These are phyloP conservation scores for Berkeleyomyces rouxiae DNA, from an alignment of 2,329 filamentous ascomycete species.

Conservation along the genomic window DNA sequence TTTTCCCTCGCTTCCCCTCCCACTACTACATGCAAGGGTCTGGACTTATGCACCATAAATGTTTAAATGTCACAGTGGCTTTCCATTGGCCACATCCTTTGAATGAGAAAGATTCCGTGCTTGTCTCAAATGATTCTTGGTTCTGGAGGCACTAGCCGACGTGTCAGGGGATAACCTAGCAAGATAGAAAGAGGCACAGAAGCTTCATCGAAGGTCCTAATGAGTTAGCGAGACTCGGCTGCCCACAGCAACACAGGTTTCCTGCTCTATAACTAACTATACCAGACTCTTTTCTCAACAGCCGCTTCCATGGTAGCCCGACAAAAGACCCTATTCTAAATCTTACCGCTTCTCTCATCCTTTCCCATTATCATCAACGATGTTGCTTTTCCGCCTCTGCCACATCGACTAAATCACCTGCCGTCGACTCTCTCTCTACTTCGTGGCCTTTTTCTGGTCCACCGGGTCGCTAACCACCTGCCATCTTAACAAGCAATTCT, in stretches of 20 bases:
- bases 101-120: neutral
- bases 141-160: neutral
- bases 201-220: neutral
- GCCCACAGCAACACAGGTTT: neutral
- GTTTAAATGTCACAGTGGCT: neutral
- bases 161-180: neutral
- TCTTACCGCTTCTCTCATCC: neutral
- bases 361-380: neutral
- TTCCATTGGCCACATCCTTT: neutral
- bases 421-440: neutral
- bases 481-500: neutral
- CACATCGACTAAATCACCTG: neutral
- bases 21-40: neutral
- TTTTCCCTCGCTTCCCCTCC: neutral
- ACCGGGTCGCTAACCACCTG: too few species aligned
- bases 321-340: neutral
- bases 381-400: neutral
- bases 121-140: neutral
- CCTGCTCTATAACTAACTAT: too few species aligned
- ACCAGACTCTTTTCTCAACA: too few species aligned
- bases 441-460: neutral
- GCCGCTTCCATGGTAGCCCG: too few species aligned
- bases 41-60: neutral
- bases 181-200: neutral
- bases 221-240: neutral